These are phyloP conservation scores for Hypoxylon sp. DNA, from an alignment of 2,329 filamentous ascomycete genomes.

Conservation along the genomic window DNA sequence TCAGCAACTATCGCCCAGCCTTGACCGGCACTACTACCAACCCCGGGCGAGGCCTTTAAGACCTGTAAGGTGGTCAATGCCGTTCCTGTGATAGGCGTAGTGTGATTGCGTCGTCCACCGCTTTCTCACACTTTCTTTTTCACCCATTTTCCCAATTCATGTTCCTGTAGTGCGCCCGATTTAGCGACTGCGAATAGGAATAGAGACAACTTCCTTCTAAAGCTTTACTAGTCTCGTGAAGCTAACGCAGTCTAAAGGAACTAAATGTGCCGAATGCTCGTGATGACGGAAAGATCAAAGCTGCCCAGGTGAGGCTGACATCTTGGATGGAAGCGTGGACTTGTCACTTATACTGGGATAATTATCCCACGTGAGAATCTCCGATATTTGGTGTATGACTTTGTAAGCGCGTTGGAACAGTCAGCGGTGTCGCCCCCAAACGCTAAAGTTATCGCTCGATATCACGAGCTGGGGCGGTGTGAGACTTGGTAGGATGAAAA, in stretches of 20 bases:
- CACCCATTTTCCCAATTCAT: constrained; percentile 19
- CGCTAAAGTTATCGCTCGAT: constrained; percentile 19
- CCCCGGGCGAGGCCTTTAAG: constrained; percentile 24
- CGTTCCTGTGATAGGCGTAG: constrained; percentile 32
- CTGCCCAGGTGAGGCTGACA: constrained; percentile 36
- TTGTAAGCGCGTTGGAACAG: constrained; percentile 11
- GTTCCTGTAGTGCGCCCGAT: constrained; percentile 37
- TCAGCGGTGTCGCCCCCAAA: constrained; percentile 19
- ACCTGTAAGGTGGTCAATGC: constrained; percentile 29
- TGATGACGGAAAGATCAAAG: constrained; percentile 29
- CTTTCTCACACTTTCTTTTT: constrained; percentile 41
- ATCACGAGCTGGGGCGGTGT: constrained; percentile 32
- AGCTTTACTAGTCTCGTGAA: constrained; percentile 26
- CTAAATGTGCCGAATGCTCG: constrained; percentile 32
- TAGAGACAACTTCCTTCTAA: constrained; percentile 27
- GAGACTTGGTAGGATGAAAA: constrained; percentile 18
- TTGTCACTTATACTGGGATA: constrained; percentile 15
- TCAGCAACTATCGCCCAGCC: constrained; percentile 23
- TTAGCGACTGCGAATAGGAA: constrained; percentile 18
- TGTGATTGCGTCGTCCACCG: constrained; percentile 31
- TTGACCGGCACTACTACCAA: constrained; percentile 33
- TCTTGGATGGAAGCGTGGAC: constrained; percentile 12
- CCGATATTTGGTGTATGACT: constrained; percentile 14
- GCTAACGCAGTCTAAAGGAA: constrained; percentile 30
- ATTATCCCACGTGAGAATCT: constrained; percentile 22